A percentile compares a stretch with the other conserved stretches of the same genome.
Conservation (phyloP, 1,284 basidiomycete genomes). For the Trichosporon sp. region DNA sequence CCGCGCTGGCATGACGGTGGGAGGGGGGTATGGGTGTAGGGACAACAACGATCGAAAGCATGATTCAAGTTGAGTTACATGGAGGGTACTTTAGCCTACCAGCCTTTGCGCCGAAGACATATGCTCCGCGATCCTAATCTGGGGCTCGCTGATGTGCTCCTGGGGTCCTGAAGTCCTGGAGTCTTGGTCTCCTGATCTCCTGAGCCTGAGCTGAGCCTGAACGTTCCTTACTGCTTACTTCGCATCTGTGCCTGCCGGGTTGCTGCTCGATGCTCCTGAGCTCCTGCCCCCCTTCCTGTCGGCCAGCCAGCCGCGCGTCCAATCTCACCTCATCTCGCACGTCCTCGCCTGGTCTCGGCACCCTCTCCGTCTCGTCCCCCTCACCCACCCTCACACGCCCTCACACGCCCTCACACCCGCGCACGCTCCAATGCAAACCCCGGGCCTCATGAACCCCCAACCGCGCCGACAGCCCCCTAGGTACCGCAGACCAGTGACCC, state of each 20-base stretch:
- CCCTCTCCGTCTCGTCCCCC: neutral
- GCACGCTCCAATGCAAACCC: neutral
- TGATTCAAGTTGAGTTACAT: conserved; percentile 1
- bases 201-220: conserved; percentile 2
- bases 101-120: neutral
- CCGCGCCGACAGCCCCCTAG: neutral
- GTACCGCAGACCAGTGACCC: neutral
- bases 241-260: neutral
- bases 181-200: neutral
- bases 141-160: neutral
- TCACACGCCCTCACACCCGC: neutral
- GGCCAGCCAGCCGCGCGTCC: neutral
- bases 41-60: neutral
- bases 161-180: neutral
- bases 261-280: neutral
- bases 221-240: neutral
- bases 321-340: neutral
- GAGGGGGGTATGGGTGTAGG: neutral
- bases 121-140: neutral
- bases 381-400: neutral
- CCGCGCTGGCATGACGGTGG: neutral
- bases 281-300: neutral
- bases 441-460: neutral
- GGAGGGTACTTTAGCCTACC: neutral
- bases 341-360: neutral